Base-by-base conservation (phyloP, 2,329 filamentous ascomycete species). In the Beauveria caledonica region DNA sequence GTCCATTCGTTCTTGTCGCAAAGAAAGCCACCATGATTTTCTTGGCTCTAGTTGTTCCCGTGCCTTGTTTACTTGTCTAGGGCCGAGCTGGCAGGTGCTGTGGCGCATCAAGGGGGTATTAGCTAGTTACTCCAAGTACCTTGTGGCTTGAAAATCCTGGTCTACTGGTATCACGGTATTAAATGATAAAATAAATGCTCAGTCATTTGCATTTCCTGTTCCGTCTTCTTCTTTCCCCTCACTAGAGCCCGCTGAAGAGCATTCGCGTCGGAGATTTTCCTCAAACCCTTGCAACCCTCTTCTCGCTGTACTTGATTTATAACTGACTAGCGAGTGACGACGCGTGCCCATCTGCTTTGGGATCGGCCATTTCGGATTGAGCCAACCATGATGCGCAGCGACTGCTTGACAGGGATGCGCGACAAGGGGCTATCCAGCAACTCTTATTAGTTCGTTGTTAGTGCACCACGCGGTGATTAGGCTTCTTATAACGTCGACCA, bases 321-420 rank as follows among this genome's bases (percentile, higher is more conserved):
- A 2, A 13, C 17, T 23, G 17, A 36, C 33, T 21, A 21, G 36
- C 53, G 8, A 36, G n/a, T 45, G 15, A 5, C 48, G 46, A 52
- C 59, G 39, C 44, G 59, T 56, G 51, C 54, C 54, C 56, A 50
- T 56, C 59, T 56, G n/a, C 39, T 51, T 56, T 60, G 17, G 51
- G 45, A 56, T 27, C 25, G 11, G 15, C 15, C 52, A 25, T 50
- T 45, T 50, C 13, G 36, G 25, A 55, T 36, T 49, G n/a, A 56
- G 44, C 59, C 51, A 60, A 60, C 59, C 59, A 60, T 8, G 33
- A 55, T 36, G 45, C 59, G 19, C 23, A 45, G 48, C 48, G 57
- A 59, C 57, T 45, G 17, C 39, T 19, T 59, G 49, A 46, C 39
- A 53, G 27, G 57, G 57, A 50, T 49, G n/a, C 39, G 46, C 48